Evolutionary conservation across 108 stramenopile genomes (phyloP), one percentile per base, ranked within the genome.

Genomic region (Nitzschia inconspicua): DNA sequence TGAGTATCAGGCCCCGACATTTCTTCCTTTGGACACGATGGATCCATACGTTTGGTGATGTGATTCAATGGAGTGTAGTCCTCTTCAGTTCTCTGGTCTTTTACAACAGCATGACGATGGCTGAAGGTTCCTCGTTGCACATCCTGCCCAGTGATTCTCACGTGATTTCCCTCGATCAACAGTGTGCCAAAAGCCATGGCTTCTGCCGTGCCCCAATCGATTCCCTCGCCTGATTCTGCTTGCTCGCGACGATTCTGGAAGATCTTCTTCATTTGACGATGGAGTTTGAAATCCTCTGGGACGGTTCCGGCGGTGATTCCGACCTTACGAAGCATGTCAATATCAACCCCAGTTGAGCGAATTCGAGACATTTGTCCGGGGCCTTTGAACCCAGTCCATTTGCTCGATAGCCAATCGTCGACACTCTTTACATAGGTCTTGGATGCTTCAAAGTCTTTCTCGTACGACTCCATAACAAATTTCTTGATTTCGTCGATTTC

Each of bases 191-290:
- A 97, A 4, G 98, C 98, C 69, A 99, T 78, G n/a, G 95, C 94
- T 72, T 99, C 98, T 14, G 97, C 98, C 35, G 94, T 92, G 24
- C 94, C 98, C 98, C 98, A 99, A 64, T 98, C 97, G 59, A 99
- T 96, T 19, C 89, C 91, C 20, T 73, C 66, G n/a, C 98, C 98
- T 1, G 71, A 51, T 50, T 82, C 83, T 10, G 94, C 80, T 78
- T 89, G 86, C 46, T 91, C 83, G 42, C 70, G 66, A 40, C 89
- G 85, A n/a, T 64, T 77, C 52, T 91, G 62, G 76, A 97, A 85
- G 62, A 95, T 94, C 72, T 93, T 92, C 39, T 75, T 68, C 89
- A 98, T 88, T 66, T 93, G 93, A 27, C 94, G 75, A 77, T 98
- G 97, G 28, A 95, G 77, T 59, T 84, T 88, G 75, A 98, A 96